Conservation (phyloP, 1,139 yeast species). For the Taphrina sp. region DNA sequence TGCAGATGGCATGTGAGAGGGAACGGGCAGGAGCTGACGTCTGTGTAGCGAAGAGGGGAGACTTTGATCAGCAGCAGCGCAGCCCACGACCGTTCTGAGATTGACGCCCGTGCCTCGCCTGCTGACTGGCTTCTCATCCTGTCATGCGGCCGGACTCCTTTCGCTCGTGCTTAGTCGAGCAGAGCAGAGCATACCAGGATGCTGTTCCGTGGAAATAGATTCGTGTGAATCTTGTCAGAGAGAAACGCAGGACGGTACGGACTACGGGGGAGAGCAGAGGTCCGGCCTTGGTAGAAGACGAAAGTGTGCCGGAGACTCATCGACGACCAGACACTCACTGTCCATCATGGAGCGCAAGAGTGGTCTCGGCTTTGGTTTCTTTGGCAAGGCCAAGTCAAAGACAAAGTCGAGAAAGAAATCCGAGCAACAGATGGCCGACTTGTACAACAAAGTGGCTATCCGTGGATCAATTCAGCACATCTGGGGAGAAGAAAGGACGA, state of each 20-base stretch:
- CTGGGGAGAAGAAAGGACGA: slow-evolving; percentile 21
- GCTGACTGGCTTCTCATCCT: no score
- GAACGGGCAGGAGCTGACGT: no score
- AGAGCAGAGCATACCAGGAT: no score
- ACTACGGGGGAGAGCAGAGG: neutral
- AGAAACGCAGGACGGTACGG: neutral
- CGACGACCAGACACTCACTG: no score
- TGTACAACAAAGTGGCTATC: slow-evolving; percentile 25
- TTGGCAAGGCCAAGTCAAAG: slow-evolving; percentile 8
- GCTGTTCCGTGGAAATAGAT: no score
- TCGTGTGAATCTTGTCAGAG: neutral
- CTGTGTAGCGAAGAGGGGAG: no score
- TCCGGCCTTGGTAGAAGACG: neutral
- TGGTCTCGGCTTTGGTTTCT: slow-evolving; percentile 29
- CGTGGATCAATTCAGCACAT: slow-evolving; percentile 19
- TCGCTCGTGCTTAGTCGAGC: no score
- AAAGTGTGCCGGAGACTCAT: neutral
- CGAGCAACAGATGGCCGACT: slow-evolving; percentile 19
- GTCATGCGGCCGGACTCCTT: no score
- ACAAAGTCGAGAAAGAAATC: slow-evolving; percentile 1
- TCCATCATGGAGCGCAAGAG: slow-evolving; percentile 18
- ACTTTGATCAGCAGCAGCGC: no score
- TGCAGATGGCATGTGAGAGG: no score
- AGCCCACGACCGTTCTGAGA: no score
- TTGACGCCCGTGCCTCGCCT: no score